Conservation (phyloP, 2,329 filamentous ascomycete species). For the Hypoxylon sp. region DNA sequence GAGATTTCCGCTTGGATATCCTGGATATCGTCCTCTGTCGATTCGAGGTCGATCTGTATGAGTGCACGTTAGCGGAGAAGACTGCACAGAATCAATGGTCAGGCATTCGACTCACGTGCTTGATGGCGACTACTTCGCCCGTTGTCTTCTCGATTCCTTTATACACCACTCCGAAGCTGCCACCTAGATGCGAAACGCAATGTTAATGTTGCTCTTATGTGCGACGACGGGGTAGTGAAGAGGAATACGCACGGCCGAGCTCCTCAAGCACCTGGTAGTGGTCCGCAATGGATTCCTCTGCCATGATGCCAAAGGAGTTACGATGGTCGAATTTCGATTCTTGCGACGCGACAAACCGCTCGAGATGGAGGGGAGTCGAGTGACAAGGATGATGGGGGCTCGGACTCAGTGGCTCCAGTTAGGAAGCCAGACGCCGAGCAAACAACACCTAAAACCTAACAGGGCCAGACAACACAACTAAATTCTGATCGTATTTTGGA, state of each 20-base stretch:
- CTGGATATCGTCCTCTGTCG: slow-evolving; percentile 97
- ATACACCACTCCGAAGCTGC: slow-evolving; percentile 96
- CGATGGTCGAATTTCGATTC: slow-evolving; percentile 20
- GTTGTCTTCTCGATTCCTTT: slow-evolving; percentile 93
- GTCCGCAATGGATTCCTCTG: slow-evolving; percentile 77
- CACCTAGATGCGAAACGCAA: slow-evolving; percentile 66
- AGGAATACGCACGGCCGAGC: slow-evolving; percentile 80
- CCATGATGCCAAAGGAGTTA: slow-evolving; percentile 57
- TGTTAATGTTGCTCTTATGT: slow-evolving; percentile 21
- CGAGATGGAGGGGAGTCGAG: slow-evolving; percentile 11
- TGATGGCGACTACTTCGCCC: slow-evolving; percentile 94
- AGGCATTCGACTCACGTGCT: slow-evolving; percentile 76
- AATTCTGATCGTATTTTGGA: too few relatives aligned
- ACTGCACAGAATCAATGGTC: background rate
- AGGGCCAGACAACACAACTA: background rate
- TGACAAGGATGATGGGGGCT: slow-evolving; percentile 34
- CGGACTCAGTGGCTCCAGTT: slow-evolving; percentile 32
- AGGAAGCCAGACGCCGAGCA: slow-evolving; percentile 29
- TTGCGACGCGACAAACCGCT: background rate
- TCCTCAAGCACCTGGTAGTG: slow-evolving; percentile 97
- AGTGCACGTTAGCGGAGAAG: slow-evolving; percentile 5
- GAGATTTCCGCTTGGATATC: slow-evolving; percentile 98
- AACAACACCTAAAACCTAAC: slow-evolving; percentile 26
- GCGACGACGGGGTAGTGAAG: background rate
- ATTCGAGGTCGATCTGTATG: slow-evolving; percentile 93